These are phyloP conservation scores for Neonothopanus nambi DNA, from an alignment of 1,284 basidiomycete genomes.

Conservation along the genomic window DNA sequence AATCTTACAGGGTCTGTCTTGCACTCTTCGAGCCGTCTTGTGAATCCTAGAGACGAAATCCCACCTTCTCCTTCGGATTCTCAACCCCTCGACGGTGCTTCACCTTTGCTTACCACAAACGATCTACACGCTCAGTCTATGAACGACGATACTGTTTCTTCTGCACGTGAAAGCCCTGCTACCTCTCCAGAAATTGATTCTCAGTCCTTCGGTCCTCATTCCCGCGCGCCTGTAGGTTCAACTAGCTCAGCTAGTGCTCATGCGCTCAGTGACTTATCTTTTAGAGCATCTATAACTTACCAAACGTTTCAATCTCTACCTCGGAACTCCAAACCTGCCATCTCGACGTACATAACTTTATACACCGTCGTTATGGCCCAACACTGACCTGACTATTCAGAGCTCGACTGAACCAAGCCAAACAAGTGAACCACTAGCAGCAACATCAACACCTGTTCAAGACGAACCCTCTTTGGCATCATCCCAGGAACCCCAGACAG, in stretches of 20 bases:
- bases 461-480: neutral
- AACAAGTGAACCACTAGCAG: no score
- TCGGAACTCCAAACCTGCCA: neutral
- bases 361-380: neutral
- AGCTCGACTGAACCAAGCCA: neutral
- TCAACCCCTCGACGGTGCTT: neutral
- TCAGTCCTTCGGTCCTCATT: slow-evolving; percentile 8
- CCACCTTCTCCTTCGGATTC: neutral
- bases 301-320: slow-evolving; percentile 20
- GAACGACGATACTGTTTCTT: neutral
- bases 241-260: neutral
- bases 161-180: neutral
- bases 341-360: neutral
- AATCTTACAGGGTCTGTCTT: no score
- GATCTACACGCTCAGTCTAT: neutral
- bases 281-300: slow-evolving; percentile 31
- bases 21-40: neutral
- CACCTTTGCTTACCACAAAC: neutral
- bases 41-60: neutral
- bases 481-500: neutral
- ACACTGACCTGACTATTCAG: neutral
- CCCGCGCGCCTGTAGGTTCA: slow-evolving; percentile 7
- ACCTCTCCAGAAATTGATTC: slow-evolving; percentile 3
- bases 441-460: neutral
- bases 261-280: neutral